Percentiles rank a stretch among this genome's conserved stretches.
These are phyloP conservation scores for Aspergillus eucalypticola DNA, from an alignment of 2,329 filamentous ascomycete species.

Conservation along the genomic window DNA sequence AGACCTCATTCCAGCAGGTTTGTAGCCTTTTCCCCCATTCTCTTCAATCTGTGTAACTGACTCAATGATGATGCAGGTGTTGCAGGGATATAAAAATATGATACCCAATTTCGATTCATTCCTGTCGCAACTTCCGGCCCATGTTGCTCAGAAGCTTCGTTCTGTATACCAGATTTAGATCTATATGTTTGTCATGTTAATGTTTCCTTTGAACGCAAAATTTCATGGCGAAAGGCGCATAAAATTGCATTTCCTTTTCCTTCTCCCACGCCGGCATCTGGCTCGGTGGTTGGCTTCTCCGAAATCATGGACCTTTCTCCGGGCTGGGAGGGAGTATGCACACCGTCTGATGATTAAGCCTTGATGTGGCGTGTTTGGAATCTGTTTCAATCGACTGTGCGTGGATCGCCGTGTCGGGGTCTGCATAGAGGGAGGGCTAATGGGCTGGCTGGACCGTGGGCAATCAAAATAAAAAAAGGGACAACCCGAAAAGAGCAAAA, in stretches of 20 bases:
- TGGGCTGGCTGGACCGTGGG: slow-evolving; percentile 4
- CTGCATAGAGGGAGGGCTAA: slow-evolving; percentile 15
- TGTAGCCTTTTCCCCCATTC: slow-evolving; percentile 32
- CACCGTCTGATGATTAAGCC: not conserved
- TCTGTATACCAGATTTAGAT: slow-evolving; percentile 45
- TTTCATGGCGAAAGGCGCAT: slow-evolving; percentile 26
- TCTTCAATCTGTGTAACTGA: not conserved
- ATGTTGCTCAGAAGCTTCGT: slow-evolving; percentile 44
- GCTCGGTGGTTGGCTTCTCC: not conserved
- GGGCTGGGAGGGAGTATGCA: not conserved
- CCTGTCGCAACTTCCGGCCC: slow-evolving; percentile 43
- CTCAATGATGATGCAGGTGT: slow-evolving; percentile 30
- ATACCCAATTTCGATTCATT: slow-evolving; percentile 52
- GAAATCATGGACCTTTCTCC: not conserved
- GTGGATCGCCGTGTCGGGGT: slow-evolving; percentile 7
- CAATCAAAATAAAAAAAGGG: not conserved
- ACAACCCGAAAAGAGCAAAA: not conserved
- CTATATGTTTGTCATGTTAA: slow-evolving; percentile 18
- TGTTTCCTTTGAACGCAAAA: slow-evolving; percentile 20
- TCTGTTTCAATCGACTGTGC: slow-evolving; percentile 9
- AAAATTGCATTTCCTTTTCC: slow-evolving; percentile 19
- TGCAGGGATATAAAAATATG: slow-evolving; percentile 50
- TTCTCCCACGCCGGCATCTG: not conserved
- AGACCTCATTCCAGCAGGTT: slow-evolving; percentile 75
- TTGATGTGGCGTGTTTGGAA: slow-evolving; percentile 5